Conservation (phyloP, 139 green algal genomes). For the Closterium sp. region DNA sequence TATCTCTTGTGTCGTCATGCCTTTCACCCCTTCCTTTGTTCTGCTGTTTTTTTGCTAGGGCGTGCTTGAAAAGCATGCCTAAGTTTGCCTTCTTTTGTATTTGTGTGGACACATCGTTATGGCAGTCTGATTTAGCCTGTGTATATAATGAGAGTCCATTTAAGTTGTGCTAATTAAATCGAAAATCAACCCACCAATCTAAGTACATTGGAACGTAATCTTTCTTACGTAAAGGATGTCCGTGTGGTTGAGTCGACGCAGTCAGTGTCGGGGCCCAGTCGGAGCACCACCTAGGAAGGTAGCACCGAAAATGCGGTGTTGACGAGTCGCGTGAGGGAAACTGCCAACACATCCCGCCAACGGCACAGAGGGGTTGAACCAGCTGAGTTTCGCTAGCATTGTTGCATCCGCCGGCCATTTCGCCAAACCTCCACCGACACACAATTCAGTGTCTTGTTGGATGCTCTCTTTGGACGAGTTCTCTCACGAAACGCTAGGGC, state of each 20-base stretch:
- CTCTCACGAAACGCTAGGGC: neutral
- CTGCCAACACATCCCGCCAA: neutral
- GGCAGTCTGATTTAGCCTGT: neutral
- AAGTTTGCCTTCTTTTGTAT: neutral
- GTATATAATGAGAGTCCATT: neutral
- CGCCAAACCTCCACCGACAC: neutral
- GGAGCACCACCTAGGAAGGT: neutral
- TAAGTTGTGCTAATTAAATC: too few species aligned
- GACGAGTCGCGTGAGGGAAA: neutral
- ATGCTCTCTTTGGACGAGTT: neutral
- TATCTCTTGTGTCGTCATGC: too few species aligned
- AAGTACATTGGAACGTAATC: too few species aligned
- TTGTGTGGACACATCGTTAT: neutral
- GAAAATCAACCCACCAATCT: too few species aligned
- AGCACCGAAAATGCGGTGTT: neutral
- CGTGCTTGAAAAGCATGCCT: too few species aligned
- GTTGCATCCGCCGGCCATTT: neutral
- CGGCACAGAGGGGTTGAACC: neutral
- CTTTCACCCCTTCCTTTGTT: too few species aligned
- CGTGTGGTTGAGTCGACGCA: neutral
- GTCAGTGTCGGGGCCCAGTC: neutral
- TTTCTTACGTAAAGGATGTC: neutral
- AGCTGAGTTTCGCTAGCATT: neutral
- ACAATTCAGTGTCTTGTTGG: neutral
- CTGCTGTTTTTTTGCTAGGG: neutral